Evolutionary conservation across 108 stramenopile species (phyloP).

Genomic region (Fistulifera solaris): DNA sequence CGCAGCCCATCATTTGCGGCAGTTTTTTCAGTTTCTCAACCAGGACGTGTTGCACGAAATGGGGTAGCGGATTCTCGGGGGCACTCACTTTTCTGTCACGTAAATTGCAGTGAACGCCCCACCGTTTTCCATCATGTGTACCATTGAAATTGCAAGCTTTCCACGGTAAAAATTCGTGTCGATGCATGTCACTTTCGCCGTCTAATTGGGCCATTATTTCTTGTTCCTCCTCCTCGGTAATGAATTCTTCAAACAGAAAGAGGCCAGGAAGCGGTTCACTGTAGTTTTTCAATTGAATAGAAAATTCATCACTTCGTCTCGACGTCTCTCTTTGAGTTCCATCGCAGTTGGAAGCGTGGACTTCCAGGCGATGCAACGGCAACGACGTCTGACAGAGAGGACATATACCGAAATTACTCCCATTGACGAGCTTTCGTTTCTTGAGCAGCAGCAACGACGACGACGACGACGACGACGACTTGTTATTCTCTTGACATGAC

Average conservation of each 20-base stretch:
- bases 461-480: too few relatives aligned
- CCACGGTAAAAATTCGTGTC: slow-evolving; percentile 23
- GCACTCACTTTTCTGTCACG: slow-evolving; percentile 31
- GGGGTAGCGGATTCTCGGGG: slow-evolving; percentile 36
- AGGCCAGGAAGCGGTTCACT: slow-evolving; percentile 41
- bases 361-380: slow-evolving; percentile 26
- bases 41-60: slow-evolving; percentile 22
- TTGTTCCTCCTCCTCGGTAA: slow-evolving; percentile 41
- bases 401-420: slow-evolving; percentile 33
- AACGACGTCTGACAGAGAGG: slow-evolving; percentile 30
- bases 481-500: too few relatives aligned
- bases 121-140: slow-evolving; percentile 38
- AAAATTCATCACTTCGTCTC: background rate
- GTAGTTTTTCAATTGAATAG: background rate
- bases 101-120: slow-evolving; percentile 59
- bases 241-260: slow-evolving; percentile 37
- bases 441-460: too few relatives aligned
- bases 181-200: slow-evolving; percentile 1
- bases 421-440: background rate
- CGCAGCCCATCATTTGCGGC: slow-evolving; percentile 12
- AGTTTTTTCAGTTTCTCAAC: slow-evolving; percentile 20
- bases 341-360: slow-evolving; percentile 34
- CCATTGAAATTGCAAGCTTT: slow-evolving; percentile 42
- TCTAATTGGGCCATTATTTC: slow-evolving; percentile 25
- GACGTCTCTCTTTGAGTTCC: slow-evolving; percentile 8